These are phyloP conservation scores for Podosphaera aphanis DNA, from an alignment of 2,329 filamentous ascomycete species.

Conservation along the genomic window DNA sequence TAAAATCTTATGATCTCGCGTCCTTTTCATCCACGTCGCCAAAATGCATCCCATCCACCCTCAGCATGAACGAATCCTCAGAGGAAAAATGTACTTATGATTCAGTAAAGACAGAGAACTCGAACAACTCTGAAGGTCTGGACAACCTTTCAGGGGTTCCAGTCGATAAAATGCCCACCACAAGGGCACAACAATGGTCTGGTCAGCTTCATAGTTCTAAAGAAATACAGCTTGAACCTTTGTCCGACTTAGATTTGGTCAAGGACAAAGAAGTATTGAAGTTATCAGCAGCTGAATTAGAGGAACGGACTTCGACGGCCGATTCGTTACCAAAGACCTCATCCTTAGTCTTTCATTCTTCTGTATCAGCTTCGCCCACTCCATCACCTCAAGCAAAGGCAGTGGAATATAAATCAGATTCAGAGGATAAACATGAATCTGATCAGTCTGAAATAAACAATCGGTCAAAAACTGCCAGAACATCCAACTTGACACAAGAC, in stretches of 20 bases:
- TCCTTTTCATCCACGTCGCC: not conserved
- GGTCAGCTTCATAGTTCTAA: not conserved
- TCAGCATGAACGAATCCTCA: not conserved
- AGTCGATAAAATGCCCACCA: not conserved
- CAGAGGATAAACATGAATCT: not conserved
- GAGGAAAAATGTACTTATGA: not conserved
- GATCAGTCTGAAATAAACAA: not conserved
- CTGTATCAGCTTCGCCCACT: not conserved
- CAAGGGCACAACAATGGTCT: not conserved
- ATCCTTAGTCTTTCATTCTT: constrained; percentile 11
- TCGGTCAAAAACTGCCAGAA: not conserved
- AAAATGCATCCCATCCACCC: not conserved
- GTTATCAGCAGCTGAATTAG: constrained; percentile 18
- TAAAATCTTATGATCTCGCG: not conserved
- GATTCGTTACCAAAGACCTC: constrained; percentile 33
- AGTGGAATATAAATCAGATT: not conserved
- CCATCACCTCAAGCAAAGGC: not conserved
- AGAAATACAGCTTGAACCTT: not conserved
- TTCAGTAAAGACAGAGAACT: not conserved
- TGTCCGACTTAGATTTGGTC: not conserved
- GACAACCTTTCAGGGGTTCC: not conserved
- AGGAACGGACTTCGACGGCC: constrained; percentile 30
- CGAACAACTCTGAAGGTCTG: not conserved
- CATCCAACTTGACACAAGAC: not conserved
- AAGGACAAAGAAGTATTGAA: constrained; percentile 1